Conservation (phyloP, 805 yeast genomes). For the Yarrowia alimentaria region DNA sequence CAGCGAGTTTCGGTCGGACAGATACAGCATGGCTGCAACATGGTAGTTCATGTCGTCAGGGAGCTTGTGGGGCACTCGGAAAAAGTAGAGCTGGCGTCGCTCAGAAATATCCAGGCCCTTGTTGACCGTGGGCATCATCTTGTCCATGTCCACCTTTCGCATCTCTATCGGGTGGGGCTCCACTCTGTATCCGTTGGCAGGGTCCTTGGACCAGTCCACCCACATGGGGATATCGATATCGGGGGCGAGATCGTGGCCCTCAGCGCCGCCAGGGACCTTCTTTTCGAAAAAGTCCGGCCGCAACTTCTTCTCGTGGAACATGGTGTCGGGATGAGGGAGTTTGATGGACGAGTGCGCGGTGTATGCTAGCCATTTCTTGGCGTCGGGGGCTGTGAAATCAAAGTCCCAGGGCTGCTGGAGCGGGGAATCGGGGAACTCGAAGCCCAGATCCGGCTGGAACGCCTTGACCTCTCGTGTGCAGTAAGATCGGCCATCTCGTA, state of each 20-base stretch:
- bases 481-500: conserved; percentile 37
- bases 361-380: conserved; percentile 27
- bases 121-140: conserved; percentile 18
- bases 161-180: conserved; percentile 37
- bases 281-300: conserved; percentile 22
- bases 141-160: conserved; percentile 35
- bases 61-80: conserved; percentile 33
- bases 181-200: conserved; percentile 9
- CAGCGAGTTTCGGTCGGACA: conserved; percentile 40
- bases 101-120: conserved; percentile 29
- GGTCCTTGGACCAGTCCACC: conserved; percentile 31
- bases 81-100: conserved; percentile 36
- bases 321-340: conserved; percentile 23
- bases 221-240: conserved; percentile 35
- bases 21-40: conserved; percentile 38
- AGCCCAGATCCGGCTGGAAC: conserved; percentile 34
- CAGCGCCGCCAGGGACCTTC: conserved; percentile 29
- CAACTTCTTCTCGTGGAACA: conserved; percentile 28
- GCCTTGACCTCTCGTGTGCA: conserved; percentile 35
- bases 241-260: conserved; percentile 34
- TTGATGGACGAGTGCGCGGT: conserved; percentile 31
- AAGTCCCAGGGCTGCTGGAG: conserved; percentile 25
- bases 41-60: conserved; percentile 33
- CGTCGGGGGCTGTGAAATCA: conserved; percentile 15
- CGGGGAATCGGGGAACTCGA: conserved; percentile 31